Evolutionary conservation across 164 flowering plant genomes (phyloP).

Genomic region (Sedum album): DNA sequence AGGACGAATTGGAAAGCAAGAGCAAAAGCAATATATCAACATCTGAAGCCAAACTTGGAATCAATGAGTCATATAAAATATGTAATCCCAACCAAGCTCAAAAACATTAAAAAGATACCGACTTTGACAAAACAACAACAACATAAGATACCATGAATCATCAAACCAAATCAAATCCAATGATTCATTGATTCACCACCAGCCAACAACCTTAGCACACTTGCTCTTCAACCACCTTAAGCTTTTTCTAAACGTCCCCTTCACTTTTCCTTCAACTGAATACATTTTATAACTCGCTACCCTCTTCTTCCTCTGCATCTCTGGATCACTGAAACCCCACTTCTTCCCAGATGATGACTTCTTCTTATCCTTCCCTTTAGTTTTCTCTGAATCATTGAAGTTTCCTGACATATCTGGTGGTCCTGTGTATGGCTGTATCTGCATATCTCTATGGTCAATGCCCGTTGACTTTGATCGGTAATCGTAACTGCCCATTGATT

Average conservation of each 20-base stretch:
- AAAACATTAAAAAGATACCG: neutral
- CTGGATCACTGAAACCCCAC: slow-evolving; percentile 32
- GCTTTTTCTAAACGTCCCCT: slow-evolving; percentile 38
- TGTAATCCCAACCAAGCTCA: no score
- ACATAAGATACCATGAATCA: neutral
- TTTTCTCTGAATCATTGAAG: slow-evolving; percentile 18
- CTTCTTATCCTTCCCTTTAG: neutral
- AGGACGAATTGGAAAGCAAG: no score
- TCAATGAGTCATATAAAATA: no score
- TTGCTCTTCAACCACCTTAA: slow-evolving; percentile 44
- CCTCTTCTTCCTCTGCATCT: slow-evolving; percentile 53
- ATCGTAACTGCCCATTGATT: neutral
- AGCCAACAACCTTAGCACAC: slow-evolving; percentile 33
- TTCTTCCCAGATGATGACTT: slow-evolving; percentile 8
- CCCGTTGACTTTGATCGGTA: slow-evolving; percentile 31
- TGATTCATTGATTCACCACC: slow-evolving; percentile 43
- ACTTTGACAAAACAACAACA: neutral
- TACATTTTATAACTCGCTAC: slow-evolving; percentile 45
- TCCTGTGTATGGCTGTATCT: slow-evolving; percentile 27
- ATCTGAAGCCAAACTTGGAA: no score
- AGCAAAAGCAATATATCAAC: no score
- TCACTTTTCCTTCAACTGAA: slow-evolving; percentile 34
- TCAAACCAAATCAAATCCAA: no score
- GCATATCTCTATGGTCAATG: slow-evolving; percentile 27
- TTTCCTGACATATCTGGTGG: slow-evolving; percentile 19